These are phyloP conservation scores for Gentiana dahurica DNA, from an alignment of 257 asterid species.

Conservation along the genomic window DNA sequence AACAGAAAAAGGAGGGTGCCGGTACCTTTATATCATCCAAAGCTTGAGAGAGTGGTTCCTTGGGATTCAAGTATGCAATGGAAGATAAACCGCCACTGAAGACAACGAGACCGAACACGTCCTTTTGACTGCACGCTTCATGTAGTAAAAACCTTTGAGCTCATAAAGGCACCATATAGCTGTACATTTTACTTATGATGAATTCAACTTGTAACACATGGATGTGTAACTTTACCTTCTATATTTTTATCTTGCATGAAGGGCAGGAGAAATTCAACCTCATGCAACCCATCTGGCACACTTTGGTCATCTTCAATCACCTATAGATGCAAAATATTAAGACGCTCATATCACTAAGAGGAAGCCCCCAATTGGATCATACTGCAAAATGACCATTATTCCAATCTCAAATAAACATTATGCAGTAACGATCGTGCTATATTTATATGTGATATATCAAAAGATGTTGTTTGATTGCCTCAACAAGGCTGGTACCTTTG, in stretches of 20 bases:
- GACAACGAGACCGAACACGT: slow-evolving; percentile 59
- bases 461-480: too few species aligned
- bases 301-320: slow-evolving; percentile 53
- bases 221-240: slow-evolving; percentile 44
- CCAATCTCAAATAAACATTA: too few species aligned
- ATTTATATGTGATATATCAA: too few species aligned
- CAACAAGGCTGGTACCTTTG: too few species aligned
- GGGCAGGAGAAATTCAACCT: slow-evolving; percentile 87
- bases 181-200: not conserved
- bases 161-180: not conserved
- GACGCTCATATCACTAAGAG: too few species aligned
- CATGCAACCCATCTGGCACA: slow-evolving; percentile 49
- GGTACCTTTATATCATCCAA: slow-evolving; percentile 81
- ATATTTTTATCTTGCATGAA: slow-evolving; percentile 51
- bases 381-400: too few species aligned
- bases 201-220: not conserved
- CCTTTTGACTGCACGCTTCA: slow-evolving; percentile 59
- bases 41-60: slow-evolving; percentile 76
- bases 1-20: not conserved
- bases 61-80: slow-evolving; percentile 58
- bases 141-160: slow-evolving; percentile 9
- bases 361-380: too few species aligned
- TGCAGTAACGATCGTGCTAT: too few species aligned
- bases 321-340: slow-evolving; percentile 19
- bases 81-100: slow-evolving; percentile 65